A percentile compares a stretch with the other conserved stretches of the same genome.
These are phyloP conservation scores for Emergomyces pasteurianus DNA, from an alignment of 2,329 filamentous ascomycete genomes.

Conservation along the genomic window DNA sequence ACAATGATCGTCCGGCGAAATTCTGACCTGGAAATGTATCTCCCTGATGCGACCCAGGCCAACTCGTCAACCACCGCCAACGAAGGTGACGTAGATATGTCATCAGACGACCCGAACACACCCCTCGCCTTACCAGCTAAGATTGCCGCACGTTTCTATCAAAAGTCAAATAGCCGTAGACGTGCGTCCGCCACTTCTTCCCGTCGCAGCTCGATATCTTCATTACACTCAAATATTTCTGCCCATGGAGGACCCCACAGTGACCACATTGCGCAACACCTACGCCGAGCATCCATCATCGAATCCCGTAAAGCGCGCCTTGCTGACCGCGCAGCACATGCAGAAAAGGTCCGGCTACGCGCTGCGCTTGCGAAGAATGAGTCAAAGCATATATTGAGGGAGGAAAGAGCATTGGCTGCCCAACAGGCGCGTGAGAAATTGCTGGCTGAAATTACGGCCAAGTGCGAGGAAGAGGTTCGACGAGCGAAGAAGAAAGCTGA, in stretches of 20 bases:
- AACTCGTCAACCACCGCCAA: conserved; percentile 10
- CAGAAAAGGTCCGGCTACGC: conserved; percentile 52
- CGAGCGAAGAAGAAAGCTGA: conserved; percentile 55
- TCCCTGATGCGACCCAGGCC: conserved; percentile 24
- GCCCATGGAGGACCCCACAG: conserved; percentile 40
- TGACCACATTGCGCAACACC: conserved; percentile 52
- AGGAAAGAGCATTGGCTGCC: conserved; percentile 51
- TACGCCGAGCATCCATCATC: conserved; percentile 53
- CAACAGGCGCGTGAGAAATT: conserved; percentile 52
- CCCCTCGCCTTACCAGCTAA: conserved; percentile 45
- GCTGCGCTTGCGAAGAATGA: conserved; percentile 51
- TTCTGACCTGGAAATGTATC: conserved; percentile 31
- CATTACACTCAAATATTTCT: conserved; percentile 43
- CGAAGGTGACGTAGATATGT: conserved; percentile 32
- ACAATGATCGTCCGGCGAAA: conserved; percentile 29
- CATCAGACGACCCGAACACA: conserved; percentile 23
- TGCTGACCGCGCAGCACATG: conserved; percentile 53
- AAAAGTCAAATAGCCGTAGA: conserved; percentile 39
- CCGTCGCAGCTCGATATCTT: conserved; percentile 53
- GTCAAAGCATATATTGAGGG: conserved; percentile 44
- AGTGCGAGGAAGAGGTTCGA: conserved; percentile 54
- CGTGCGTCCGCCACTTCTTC: conserved; percentile 53
- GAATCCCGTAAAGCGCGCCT: conserved; percentile 52
- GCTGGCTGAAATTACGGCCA: conserved; percentile 51
- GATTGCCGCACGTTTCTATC: conserved; percentile 52